Conservation (phyloP, 2,329 filamentous ascomycete species). For the Geosmithia morbida region DNA sequence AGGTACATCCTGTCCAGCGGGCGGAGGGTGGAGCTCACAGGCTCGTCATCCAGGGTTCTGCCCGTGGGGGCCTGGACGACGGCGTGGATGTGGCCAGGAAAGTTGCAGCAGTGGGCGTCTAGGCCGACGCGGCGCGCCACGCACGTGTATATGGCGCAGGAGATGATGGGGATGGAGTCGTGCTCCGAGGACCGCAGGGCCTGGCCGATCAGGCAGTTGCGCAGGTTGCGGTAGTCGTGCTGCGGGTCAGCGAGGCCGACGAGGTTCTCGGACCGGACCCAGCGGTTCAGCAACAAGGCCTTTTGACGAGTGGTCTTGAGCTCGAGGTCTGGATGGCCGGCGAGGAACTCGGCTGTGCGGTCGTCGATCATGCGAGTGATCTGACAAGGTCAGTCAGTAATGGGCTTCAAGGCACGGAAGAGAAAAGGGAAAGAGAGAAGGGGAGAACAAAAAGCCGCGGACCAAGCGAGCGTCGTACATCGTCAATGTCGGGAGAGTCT, state of each 20-base stretch:
- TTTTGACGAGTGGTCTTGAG: conserved; percentile 48
- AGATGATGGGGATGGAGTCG: conserved; percentile 74
- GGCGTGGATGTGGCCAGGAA: conserved; percentile 75
- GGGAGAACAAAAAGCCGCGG: no score
- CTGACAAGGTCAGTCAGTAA: conserved; percentile 19
- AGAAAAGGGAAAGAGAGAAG: no score
- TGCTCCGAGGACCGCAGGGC: conserved; percentile 60
- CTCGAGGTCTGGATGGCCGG: conserved; percentile 35
- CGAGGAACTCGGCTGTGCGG: conserved; percentile 41
- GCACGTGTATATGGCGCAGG: conserved; percentile 73
- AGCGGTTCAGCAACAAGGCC: conserved; percentile 53
- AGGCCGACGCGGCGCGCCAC: conserved; percentile 63
- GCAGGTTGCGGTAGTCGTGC: conserved; percentile 59
- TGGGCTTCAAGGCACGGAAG: background rate
- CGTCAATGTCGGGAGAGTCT: conserved; percentile 56
- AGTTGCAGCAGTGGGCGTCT: conserved; percentile 63
- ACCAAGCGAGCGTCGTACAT: conserved; percentile 35
- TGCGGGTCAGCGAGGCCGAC: conserved; percentile 54
- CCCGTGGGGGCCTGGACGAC: conserved; percentile 52
- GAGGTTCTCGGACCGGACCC: conserved; percentile 54
- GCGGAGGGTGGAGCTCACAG: conserved; percentile 18
- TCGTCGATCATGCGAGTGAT: conserved; percentile 50
- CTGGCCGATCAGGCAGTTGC: conserved; percentile 79
- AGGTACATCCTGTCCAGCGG: conserved; percentile 51
- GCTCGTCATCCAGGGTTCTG: conserved; percentile 41